Conservation (phyloP, 495 filamentous ascomycete genomes). For the Penicillium tannophilum region DNA sequence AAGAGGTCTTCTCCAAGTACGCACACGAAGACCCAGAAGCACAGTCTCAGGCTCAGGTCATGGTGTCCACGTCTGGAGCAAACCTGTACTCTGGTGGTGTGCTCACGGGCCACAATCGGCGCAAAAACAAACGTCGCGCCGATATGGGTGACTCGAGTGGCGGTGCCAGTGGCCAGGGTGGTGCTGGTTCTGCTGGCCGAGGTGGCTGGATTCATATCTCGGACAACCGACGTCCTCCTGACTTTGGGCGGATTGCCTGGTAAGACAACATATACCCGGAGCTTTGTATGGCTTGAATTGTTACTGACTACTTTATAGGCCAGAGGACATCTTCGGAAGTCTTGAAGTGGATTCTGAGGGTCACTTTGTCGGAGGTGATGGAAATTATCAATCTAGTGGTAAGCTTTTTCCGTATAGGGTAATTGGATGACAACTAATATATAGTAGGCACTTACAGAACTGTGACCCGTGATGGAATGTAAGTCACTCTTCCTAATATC, state of each 20-base stretch:
- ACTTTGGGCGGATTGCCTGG: conserved; percentile 88
- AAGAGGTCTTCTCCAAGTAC: conserved; percentile 68
- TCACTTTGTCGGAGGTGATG: conserved; percentile 62
- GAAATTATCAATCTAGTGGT: conserved; percentile 62
- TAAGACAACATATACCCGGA: conserved; percentile 13
- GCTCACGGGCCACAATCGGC: conserved; percentile 55
- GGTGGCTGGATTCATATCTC: conserved; percentile 92
- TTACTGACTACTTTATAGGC: conserved; percentile 40
- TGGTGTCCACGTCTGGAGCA: conserved; percentile 76
- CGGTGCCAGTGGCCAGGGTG: conserved; percentile 80
- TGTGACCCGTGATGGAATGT: conserved; percentile 64
- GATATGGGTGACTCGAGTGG: conserved; percentile 62
- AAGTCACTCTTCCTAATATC: conserved; percentile 27
- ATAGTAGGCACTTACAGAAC: conserved; percentile 53
- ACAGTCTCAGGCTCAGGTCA: conserved; percentile 73
- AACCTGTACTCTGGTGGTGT: conserved; percentile 66
- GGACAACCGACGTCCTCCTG: conserved; percentile 78
- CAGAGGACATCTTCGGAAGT: conserved; percentile 93
- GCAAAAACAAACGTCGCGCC: conserved; percentile 37
- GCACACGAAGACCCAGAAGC: conserved; percentile 73
- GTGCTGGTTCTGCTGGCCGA: conserved; percentile 75
- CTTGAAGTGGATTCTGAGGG: conserved; percentile 80
- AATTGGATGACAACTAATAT: conserved; percentile 15
- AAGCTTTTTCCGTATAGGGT: conserved; percentile 21
- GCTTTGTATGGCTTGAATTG: neutral